Evolutionary conservation across 768 basidiomycete genomes (phyloP).

Genomic region (Leccinum rimulosum): DNA sequence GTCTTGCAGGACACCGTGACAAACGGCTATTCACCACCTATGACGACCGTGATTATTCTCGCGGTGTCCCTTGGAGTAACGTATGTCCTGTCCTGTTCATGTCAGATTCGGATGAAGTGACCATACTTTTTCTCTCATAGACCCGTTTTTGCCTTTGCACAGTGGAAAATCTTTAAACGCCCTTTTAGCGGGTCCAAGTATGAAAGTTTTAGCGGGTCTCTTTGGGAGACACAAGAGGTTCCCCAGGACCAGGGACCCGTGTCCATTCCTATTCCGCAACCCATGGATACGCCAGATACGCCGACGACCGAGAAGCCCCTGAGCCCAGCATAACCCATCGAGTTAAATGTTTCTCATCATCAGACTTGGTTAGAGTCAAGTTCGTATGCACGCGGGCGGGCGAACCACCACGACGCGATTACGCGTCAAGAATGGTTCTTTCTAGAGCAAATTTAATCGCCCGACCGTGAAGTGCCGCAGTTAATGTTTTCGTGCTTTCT

Average conservation of each 20-base stretch:
- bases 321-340: not conserved
- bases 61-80: constrained; percentile 52
- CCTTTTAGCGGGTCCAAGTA: constrained; percentile 41
- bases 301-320: constrained; percentile 20
- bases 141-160: constrained; percentile 50
- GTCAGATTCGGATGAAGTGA: not conserved
- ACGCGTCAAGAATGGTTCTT: constrained; percentile 8
- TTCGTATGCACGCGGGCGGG: constrained; percentile 5
- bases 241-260: constrained; percentile 21
- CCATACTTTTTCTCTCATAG: constrained; percentile 28
- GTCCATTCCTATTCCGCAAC: constrained; percentile 12
- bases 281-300: constrained; percentile 15
- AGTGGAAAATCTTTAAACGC: constrained; percentile 50
- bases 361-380: constrained; percentile 3
- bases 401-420: constrained; percentile 8
- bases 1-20: constrained; percentile 43
- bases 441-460: constrained; percentile 22
- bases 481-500: constrained; percentile 12
- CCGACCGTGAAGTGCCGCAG: constrained; percentile 6
- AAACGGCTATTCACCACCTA: constrained; percentile 49
- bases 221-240: constrained; percentile 25
- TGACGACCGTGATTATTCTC: constrained; percentile 49
- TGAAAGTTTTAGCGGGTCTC: constrained; percentile 24
- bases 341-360: constrained; percentile 2
- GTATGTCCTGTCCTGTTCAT: constrained; percentile 37